Percentiles rank a stretch among this genome's conserved stretches.
Evolutionary conservation across 164 flowering plant genomes (phyloP).

Genomic region (Brasenia schreberi): DNA sequence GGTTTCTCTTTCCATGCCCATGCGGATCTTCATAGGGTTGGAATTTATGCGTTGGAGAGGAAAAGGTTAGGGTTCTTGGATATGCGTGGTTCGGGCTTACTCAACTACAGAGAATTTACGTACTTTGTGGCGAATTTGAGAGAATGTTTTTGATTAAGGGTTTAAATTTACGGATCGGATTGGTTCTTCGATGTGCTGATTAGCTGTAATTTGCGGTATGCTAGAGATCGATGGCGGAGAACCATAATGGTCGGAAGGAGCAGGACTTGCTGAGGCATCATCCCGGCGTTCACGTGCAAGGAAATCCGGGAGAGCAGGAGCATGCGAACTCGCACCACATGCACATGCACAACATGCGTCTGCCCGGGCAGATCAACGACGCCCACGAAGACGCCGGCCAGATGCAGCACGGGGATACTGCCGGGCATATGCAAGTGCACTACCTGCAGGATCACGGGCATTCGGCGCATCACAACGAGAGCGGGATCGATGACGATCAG

Average conservation of each 20-base stretch:
- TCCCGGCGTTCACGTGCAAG: neutral
- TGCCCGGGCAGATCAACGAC: slow-evolving; percentile 6
- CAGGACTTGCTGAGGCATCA: neutral
- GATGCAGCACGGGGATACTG: neutral
- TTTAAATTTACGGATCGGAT: neutral
- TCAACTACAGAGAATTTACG: neutral
- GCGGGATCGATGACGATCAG: slow-evolving; percentile 2
- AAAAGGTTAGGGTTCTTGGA: neutral
- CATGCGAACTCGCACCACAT: neutral
- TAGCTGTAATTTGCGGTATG: neutral
- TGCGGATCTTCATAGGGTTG: neutral
- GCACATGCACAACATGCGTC: slow-evolving; percentile 2
- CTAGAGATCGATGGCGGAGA: neutral
- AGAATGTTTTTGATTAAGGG: neutral
- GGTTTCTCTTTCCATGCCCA: neutral
- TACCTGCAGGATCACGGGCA: slow-evolving; percentile 3
- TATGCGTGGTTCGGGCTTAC: neutral
- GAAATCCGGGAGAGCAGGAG: neutral
- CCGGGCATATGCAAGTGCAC: neutral
- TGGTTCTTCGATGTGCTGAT: neutral
- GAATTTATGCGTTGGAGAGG: neutral
- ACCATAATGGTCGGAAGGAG: neutral
- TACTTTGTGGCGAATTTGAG: neutral
- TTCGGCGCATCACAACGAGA: neutral
- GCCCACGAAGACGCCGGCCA: neutral